Evolutionary conservation across 179 eudicot genomes (phyloP).

Genomic region (Kewa caespitosa): DNA sequence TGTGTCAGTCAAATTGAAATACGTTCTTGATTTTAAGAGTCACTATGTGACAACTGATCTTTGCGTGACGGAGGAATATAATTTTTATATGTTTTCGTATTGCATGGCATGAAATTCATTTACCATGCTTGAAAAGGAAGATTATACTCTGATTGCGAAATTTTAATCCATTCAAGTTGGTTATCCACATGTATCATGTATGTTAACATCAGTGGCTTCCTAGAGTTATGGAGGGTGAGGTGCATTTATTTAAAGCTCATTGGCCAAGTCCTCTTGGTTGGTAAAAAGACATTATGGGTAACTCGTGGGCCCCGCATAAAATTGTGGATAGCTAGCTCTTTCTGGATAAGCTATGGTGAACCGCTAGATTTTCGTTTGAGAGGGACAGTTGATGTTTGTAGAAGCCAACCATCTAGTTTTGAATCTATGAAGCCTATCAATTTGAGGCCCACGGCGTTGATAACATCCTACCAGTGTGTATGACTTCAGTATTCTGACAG

Average conservation of each 20-base stretch:
- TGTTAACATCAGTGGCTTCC: slow-evolving; percentile 15
- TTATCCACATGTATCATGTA: slow-evolving; percentile 9
- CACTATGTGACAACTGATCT: too few species aligned
- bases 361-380: slow-evolving; percentile 16
- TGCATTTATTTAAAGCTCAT: slow-evolving; percentile 6
- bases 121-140: neutral
- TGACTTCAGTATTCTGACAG: neutral
- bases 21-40: too few species aligned
- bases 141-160: neutral
- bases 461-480: neutral
- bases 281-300: slow-evolving; percentile 16
- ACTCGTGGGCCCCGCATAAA: slow-evolving; percentile 17
- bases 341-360: slow-evolving; percentile 25
- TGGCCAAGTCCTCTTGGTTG: slow-evolving; percentile 16
- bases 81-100: too few species aligned
- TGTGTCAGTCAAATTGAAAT: too few species aligned
- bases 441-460: slow-evolving; percentile 17
- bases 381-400: slow-evolving; percentile 17
- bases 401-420: slow-evolving; percentile 11
- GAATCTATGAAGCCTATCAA: slow-evolving; percentile 20
- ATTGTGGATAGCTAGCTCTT: slow-evolving; percentile 25
- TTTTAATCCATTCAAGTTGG: neutral
- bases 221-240: slow-evolving; percentile 17
- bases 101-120: neutral
- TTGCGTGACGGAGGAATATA: too few species aligned